Evolutionary conservation across 2,329 filamentous ascomycete species (phyloP).

Genomic region (Colletotrichum sp.): DNA sequence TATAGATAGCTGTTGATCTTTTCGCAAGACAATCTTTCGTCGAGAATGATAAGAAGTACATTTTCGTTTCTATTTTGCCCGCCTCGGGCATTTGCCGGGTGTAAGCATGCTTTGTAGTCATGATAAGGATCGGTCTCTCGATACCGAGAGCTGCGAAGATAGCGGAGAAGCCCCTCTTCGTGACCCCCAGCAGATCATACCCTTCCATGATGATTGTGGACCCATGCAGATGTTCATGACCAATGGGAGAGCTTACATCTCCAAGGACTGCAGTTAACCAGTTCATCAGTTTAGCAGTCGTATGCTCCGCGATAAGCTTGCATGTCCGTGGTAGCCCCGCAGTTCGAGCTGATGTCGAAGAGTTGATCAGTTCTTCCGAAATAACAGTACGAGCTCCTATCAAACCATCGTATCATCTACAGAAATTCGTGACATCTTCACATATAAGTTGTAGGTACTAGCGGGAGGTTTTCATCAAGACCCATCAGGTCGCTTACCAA

Average conservation of each 20-base stretch:
- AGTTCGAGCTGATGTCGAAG: too few species aligned
- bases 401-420: too few species aligned
- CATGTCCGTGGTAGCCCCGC: background rate
- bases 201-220: background rate
- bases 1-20: background rate
- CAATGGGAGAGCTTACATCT: background rate
- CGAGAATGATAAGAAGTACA: background rate
- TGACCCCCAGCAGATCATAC: background rate
- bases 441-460: rapidly evolving
- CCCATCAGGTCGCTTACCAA: background rate
- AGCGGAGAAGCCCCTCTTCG: background rate
- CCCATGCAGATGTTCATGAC: background rate
- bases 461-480: background rate
- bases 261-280: conserved; percentile 1
- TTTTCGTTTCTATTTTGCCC: background rate
- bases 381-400: background rate
- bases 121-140: background rate
- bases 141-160: background rate
- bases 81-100: background rate
- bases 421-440: background rate
- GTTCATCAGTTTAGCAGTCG: conserved; percentile 16
- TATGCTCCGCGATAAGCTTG: background rate
- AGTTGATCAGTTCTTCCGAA: background rate
- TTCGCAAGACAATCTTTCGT: background rate
- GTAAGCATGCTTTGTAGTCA: background rate